phyloP scores from a whole-genome alignment of 73 alveolate species.

The Paramecium caudatum region DNA sequence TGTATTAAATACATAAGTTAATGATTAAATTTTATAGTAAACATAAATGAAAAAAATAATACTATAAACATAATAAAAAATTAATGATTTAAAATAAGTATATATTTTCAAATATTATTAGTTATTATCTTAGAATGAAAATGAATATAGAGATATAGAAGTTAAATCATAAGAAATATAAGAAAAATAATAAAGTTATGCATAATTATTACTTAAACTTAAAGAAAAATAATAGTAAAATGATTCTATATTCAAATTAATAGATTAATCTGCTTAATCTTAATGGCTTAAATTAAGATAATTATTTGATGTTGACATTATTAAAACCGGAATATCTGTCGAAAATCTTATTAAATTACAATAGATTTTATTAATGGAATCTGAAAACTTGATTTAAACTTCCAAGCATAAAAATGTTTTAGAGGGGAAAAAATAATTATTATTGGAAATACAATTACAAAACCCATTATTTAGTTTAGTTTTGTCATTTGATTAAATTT shows the following conservation, averaged over 20 bases:
- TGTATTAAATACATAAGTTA: not conserved
- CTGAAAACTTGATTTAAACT: not conserved
- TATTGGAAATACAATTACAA: slow-evolving; percentile 22
- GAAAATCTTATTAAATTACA: slow-evolving; percentile 17
- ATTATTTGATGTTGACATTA: slow-evolving; percentile 50
- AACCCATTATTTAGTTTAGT: not conserved
- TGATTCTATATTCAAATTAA: not conserved
- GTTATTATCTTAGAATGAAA: not conserved
- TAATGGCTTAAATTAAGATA: slow-evolving; percentile 42
- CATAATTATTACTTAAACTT: slow-evolving; percentile 17
- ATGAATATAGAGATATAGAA: slow-evolving; percentile 27
- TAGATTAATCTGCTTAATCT: slow-evolving; percentile 7
- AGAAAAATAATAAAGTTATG: slow-evolving; percentile 35
- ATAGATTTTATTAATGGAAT: slow-evolving; percentile 19
- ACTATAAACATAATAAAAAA: not conserved
- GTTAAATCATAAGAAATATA: not conserved
- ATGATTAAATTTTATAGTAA: not conserved
- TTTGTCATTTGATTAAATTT: slow-evolving; percentile 38
- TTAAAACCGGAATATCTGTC: not conserved
- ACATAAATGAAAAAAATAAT: not conserved
- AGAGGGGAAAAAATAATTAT: slow-evolving; percentile 53
- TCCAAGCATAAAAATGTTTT: not conserved
- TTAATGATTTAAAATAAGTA: not conserved
- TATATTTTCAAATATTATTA: not conserved
- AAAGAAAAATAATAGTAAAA: slow-evolving; percentile 17